These are phyloP conservation scores for Arxiozyma heterogenica DNA, from an alignment of 1,139 yeast species.

Conservation along the genomic window DNA sequence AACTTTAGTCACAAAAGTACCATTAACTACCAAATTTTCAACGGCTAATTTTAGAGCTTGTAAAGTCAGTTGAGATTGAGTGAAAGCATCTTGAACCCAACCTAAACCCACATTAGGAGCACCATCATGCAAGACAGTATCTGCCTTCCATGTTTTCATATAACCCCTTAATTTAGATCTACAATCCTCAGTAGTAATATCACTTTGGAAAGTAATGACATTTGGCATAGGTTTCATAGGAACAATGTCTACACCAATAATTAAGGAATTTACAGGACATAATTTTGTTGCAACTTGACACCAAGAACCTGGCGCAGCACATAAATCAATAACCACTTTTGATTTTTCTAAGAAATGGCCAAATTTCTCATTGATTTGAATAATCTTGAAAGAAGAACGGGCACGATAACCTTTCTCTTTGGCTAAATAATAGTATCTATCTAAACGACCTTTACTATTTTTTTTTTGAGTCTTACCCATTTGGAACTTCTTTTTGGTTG, in stretches of 20 bases:
- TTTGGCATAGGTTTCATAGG: constrained; percentile 94
- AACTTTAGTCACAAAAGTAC: constrained; percentile 93
- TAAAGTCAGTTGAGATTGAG: constrained; percentile 90
- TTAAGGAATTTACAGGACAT: constrained; percentile 86
- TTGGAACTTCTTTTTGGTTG: background rate
- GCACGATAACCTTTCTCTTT: constrained; percentile 98
- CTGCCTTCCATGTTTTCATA: constrained; percentile 98
- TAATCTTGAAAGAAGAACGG: constrained; percentile 92
- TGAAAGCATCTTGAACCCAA: constrained; percentile 98
- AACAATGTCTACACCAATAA: constrained; percentile 95
- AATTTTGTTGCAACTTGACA: constrained; percentile 95
- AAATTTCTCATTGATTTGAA: constrained; percentile 92
- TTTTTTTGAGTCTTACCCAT: constrained; percentile 95
- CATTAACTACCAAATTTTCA: constrained; percentile 86
- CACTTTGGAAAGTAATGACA: constrained; percentile 89
- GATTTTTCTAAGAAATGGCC: constrained; percentile 93
- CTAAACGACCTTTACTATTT: constrained; percentile 97
- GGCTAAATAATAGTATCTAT: constrained; percentile 89
- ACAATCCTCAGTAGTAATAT: constrained; percentile 97
- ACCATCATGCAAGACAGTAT: constrained; percentile 97
- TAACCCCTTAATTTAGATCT: constrained; percentile 87
- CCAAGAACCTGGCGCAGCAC: constrained; percentile 99
- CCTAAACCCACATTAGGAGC: constrained; percentile 99
- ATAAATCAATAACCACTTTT: constrained; percentile 92
- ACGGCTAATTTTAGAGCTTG: constrained; percentile 91